phyloP scores from a whole-genome alignment of 2,329 filamentous ascomycete genomes.

The Venturia oleaginea region DNA sequence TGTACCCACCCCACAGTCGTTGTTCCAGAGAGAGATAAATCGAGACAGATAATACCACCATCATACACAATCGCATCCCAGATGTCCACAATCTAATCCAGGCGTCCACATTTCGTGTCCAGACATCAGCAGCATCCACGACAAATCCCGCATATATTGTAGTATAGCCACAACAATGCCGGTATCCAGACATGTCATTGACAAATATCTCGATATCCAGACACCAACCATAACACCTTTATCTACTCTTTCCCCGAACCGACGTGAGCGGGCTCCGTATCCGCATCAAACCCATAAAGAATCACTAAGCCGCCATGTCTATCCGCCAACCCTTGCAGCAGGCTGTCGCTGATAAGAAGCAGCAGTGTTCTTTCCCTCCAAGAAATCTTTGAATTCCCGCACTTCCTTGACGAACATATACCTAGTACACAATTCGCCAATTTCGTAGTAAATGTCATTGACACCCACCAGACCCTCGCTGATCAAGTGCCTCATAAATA shows the following conservation, averaged over 20 bases:
- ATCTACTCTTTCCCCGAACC: not conserved
- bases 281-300: not conserved
- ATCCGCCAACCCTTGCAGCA: not conserved
- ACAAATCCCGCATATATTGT: not conserved
- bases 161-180: not conserved
- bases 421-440: constrained; percentile 31
- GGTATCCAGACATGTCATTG: not conserved
- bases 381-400: constrained; percentile 25
- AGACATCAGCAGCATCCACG: no score
- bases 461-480: constrained; percentile 23
- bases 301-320: not conserved
- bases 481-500: constrained; percentile 32
- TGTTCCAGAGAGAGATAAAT: no score
- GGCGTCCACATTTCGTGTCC: no score
- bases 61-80: no score
- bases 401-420: constrained; percentile 34
- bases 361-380: constrained; percentile 13
- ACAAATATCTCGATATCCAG: not conserved
- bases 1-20: no score
- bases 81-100: no score
- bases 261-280: not conserved
- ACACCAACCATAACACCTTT: not conserved
- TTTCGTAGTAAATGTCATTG: constrained; percentile 29
- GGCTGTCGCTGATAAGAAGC: not conserved
- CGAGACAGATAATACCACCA: no score